Base-by-base conservation (phyloP, 176 grass and related monocot genomes). In the Elaeis guineensis region DNA sequence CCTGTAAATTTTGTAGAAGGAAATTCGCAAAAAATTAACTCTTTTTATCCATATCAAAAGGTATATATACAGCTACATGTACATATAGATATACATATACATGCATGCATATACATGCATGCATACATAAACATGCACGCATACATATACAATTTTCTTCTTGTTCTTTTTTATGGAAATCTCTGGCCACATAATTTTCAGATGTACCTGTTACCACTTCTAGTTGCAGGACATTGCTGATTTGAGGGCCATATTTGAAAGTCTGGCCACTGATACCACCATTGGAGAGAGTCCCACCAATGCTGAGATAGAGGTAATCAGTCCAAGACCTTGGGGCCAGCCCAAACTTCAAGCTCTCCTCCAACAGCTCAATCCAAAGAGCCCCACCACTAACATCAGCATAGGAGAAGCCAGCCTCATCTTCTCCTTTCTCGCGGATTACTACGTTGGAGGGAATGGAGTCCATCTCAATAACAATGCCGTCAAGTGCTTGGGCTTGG, bases 161-260 rank as follows among this genome's bases (percentile, higher is more conserved):
- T 44, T 35, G 6, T 8, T 44, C 11, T 44, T 44, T 44, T 14
- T 44, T 1, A 44, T 44, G 8, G 2, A 14, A 14, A 44, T 44
- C 35, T 44, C 35, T 11, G 2, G 8, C 11, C 14, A 9, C 11
- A 35, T 9, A 12, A 6, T 12, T 12, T 64, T 16, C 26, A 54
- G 4, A 24, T 56, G 51, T 30, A 95, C 85, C 90, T 73, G 90
- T 89, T 72, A 95, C 82, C 54, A 89, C 86, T 57, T 95, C 77
- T 5, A 95, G 82, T 55, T 95, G 63, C 66, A 89, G 79, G 49
- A 89, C 90, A 76, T 95, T 95, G 72, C 51, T 69, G 75, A 95
- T 95, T 78, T 95, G 90, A 73, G 90, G 85, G 60, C 85, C 90
- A 82, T 89, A 69, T 73, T 95, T 89, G 82, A 95, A 95, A 55